Percentiles rank a stretch among this genome's conserved stretches.
Evolutionary conservation across 2,329 filamentous ascomycete genomes (phyloP).

Genomic region (Calonectria naviculata): DNA sequence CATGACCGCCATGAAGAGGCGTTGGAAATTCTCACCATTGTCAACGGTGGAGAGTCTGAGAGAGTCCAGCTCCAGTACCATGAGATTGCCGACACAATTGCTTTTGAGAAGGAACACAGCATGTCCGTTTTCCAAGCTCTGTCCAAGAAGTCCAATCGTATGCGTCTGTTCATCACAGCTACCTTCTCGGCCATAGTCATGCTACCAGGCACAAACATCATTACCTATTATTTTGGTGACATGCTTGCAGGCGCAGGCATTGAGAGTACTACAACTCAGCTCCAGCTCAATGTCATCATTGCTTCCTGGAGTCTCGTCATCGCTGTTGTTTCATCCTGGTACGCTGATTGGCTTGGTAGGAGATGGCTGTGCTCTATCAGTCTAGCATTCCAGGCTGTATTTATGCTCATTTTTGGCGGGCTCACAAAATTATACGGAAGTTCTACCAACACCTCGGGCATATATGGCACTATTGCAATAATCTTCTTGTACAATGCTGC

Average conservation of each 20-base stretch:
- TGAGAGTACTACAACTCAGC: not conserved
- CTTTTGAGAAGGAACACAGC: not conserved
- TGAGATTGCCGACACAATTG: slow-evolving; percentile 52
- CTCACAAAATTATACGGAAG: not conserved
- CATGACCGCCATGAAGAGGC: slow-evolving; percentile 67
- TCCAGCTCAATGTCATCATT: not conserved
- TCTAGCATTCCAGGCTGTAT: not conserved
- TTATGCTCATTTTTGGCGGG: not conserved
- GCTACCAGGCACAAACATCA: not conserved
- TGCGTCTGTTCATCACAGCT: not conserved
- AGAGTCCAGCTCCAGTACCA: slow-evolving; percentile 65
- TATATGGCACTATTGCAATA: slow-evolving; percentile 50
- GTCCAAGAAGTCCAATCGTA: not conserved
- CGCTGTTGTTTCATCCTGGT: not conserved
- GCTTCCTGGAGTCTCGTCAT: not conserved
- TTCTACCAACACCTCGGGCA: slow-evolving; percentile 33
- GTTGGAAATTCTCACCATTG: slow-evolving; percentile 58
- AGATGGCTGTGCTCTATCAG: not conserved
- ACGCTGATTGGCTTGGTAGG: not conserved
- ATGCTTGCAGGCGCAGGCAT: not conserved
- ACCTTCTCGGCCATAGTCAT: not conserved
- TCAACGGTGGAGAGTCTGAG: slow-evolving; percentile 64
- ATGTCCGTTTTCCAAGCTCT: not conserved
- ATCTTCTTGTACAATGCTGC: slow-evolving; percentile 63
- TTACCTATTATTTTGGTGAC: not conserved